These are phyloP conservation scores for Vaccinium darrowii DNA, from an alignment of 148 eudicot genomes.

Conservation along the genomic window DNA sequence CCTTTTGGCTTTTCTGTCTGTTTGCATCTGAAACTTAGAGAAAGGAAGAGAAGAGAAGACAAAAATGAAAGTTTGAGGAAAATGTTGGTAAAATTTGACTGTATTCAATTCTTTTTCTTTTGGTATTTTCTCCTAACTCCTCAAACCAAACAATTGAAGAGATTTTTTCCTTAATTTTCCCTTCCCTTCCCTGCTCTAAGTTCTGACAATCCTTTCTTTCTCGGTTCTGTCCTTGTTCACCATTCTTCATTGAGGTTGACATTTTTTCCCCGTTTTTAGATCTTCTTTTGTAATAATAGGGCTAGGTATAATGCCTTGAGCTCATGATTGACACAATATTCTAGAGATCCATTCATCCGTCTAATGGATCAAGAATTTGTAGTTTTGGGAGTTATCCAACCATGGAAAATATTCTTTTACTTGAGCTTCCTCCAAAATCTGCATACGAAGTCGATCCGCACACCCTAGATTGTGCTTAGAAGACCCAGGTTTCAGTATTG, in stretches of 20 bases:
- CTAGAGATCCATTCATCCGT: not conserved
- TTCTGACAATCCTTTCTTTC: not conserved
- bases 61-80: not conserved
- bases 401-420: not conserved
- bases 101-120: not conserved
- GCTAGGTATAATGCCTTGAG: constrained; percentile 4
- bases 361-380: not conserved
- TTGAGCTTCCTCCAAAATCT: not conserved
- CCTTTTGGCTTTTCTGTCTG: not conserved
- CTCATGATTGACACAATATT: not conserved
- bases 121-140: not conserved
- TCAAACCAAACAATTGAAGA: not conserved
- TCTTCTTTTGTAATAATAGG: not conserved
- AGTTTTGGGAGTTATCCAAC: not conserved
- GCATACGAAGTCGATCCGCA: not conserved
- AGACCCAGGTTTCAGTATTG: constrained; percentile 11
- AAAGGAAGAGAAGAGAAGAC: not conserved
- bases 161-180: not conserved
- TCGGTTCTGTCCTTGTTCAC: not conserved
- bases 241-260: not conserved
- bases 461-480: not conserved
- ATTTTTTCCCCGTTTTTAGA: not conserved
- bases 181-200: not conserved
- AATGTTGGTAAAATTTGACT: not conserved
- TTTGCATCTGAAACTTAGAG: not conserved